Evolutionary conservation across 108 stramenopile genomes (phyloP).

Genomic region (Nitzschia sp.): DNA sequence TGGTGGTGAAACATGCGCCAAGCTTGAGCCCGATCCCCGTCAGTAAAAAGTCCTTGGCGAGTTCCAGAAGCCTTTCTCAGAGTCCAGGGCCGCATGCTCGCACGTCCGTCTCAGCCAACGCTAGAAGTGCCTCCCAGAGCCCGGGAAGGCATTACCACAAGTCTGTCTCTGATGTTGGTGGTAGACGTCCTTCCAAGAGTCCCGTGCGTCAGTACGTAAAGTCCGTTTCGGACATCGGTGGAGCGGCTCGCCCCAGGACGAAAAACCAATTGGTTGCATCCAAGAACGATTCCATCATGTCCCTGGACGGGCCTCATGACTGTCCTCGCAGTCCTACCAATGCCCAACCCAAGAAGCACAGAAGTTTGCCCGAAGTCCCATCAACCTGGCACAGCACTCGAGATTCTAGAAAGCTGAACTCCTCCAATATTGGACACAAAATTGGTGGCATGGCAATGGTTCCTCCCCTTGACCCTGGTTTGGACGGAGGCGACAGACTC

Average conservation of each 20-base stretch:
- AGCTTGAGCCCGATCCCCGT: background rate
- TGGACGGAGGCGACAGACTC: background rate
- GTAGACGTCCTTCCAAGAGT: background rate
- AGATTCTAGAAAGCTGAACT: constrained; percentile 3
- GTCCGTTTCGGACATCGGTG: background rate
- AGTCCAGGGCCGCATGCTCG: too few species aligned
- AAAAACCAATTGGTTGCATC: background rate
- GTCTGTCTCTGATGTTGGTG: background rate
- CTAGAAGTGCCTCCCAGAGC: background rate
- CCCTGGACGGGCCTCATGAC: background rate
- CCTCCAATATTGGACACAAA: background rate
- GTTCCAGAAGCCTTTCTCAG: too few species aligned
- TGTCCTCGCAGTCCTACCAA: background rate
- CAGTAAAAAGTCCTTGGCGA: too few species aligned
- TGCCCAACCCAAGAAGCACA: background rate
- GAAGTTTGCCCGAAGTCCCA: background rate
- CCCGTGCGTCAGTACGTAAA: background rate
- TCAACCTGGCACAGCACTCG: background rate
- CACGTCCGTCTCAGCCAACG: background rate
- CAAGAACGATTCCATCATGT: background rate
- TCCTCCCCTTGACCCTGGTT: background rate
- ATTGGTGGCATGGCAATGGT: background rate
- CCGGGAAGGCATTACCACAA: background rate
- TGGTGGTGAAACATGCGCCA: background rate
- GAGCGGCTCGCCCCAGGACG: background rate